Evolutionary conservation across 495 filamentous ascomycete species (phyloP).

Genomic region (Xylaria palmicola): DNA sequence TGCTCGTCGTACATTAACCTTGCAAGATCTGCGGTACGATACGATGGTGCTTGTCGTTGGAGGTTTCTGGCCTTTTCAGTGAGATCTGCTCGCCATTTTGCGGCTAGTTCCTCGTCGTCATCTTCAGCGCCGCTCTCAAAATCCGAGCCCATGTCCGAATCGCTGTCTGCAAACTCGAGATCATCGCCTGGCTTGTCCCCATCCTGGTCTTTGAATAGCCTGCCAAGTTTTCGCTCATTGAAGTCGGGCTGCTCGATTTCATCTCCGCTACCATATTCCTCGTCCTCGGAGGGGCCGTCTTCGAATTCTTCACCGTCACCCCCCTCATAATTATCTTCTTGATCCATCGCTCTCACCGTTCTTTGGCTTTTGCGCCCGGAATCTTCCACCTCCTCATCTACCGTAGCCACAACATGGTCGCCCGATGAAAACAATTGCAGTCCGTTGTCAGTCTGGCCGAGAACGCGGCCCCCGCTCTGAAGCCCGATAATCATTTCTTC

Average conservation of each 20-base stretch:
- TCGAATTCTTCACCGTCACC: conserved; percentile 47
- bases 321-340: conserved; percentile 9
- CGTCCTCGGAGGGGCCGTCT: conserved; percentile 53
- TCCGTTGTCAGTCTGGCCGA: conserved; percentile 79
- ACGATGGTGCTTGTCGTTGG: conserved; percentile 65
- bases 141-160: conserved; percentile 88
- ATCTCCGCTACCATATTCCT: conserved; percentile 63
- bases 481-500: conserved; percentile 90
- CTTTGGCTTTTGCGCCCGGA: conserved; percentile 71
- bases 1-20: conserved; percentile 85
- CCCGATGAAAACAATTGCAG: conserved; percentile 82
- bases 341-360: conserved; percentile 62
- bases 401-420: conserved; percentile 56
- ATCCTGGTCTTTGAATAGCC: conserved; percentile 50
- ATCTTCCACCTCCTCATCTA: conserved; percentile 61
- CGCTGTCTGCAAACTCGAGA: conserved; percentile 89
- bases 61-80: conserved; percentile 68
- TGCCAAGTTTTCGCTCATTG: conserved; percentile 54
- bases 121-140: conserved; percentile 49
- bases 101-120: conserved; percentile 59
- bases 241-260: conserved; percentile 58
- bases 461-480: conserved; percentile 74
- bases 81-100: conserved; percentile 86
- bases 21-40: conserved; percentile 75
- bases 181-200: conserved; percentile 39